A percentile compares a stretch with the other conserved stretches of the same genome.
These are phyloP conservation scores for Geranium rotundifolium DNA, from an alignment of 345 rosid species.

Conservation along the genomic window DNA sequence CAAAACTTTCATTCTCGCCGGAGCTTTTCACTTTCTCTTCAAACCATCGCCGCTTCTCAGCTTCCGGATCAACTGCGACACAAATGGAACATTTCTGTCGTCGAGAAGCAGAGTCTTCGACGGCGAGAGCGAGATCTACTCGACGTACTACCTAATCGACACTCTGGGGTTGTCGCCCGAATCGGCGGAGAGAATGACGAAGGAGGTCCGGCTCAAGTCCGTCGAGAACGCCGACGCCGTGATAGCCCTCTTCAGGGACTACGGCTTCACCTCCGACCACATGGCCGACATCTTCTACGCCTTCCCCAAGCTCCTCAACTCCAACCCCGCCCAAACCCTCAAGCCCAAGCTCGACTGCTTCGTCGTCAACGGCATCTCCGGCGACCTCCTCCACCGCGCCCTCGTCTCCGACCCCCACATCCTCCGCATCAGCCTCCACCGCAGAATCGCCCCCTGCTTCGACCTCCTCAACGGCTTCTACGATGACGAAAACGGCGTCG, in stretches of 20 bases:
- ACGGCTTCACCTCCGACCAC: constrained; percentile 5
- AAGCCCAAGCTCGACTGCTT: constrained; percentile 13
- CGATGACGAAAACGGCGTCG: background rate
- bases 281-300: constrained; percentile 6
- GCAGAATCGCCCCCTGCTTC: constrained; percentile 5
- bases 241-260: constrained; percentile 4
- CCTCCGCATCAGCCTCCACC: constrained; percentile 1
- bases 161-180: constrained; percentile 8
- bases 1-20: no score
- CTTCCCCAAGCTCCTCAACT: constrained; percentile 4
- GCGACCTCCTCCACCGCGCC: constrained; percentile 4
- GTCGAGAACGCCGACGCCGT: constrained; percentile 1
- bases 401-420: constrained; percentile 8
- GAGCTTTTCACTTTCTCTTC: no score
- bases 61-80: background rate
- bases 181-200: constrained; percentile 1
- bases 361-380: constrained; percentile 6
- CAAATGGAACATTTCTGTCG: background rate
- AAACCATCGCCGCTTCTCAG: no score
- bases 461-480: constrained; percentile 8
- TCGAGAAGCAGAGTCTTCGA: no score
- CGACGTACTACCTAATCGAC: background rate
- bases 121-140: no score
- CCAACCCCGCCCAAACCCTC: constrained; percentile 2
- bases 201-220: background rate